A percentile compares a stretch with the other conserved stretches of the same genome.
Conservation (phyloP, 192 early-diverging fungal species). For the Phycomyces blakesleeanus region DNA sequence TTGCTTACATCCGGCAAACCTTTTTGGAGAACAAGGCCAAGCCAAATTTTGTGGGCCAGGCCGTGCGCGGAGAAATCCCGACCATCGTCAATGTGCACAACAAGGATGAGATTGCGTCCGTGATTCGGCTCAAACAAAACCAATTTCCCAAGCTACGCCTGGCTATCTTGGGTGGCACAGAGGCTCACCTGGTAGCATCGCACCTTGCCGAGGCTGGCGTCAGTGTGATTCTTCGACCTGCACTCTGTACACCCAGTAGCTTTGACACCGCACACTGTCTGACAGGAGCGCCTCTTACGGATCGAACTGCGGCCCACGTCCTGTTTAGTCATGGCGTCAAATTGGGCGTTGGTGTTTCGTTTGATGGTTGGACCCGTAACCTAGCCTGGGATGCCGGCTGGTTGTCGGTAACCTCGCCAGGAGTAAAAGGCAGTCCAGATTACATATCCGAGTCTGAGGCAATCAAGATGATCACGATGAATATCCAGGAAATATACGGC, state of each 20-base stretch:
- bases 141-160: constrained; percentile 42
- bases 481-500: constrained; percentile 64
- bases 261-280: constrained; percentile 62
- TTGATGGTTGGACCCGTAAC: constrained; percentile 55
- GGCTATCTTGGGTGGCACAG: constrained; percentile 61
- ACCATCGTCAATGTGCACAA: constrained; percentile 44
- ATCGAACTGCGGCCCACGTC: constrained; percentile 48
- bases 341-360: constrained; percentile 48
- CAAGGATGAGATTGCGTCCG: constrained; percentile 62
- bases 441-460: constrained; percentile 56
- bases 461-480: constrained; percentile 66
- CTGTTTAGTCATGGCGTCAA: constrained; percentile 59
- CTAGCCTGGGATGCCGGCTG: constrained; percentile 80
- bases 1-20: constrained; percentile 41
- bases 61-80: constrained; percentile 48
- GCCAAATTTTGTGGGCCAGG: constrained; percentile 36
- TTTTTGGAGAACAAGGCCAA: constrained; percentile 32
- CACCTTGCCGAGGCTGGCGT: constrained; percentile 52
- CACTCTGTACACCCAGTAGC: constrained; percentile 57
- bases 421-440: constrained; percentile 14
- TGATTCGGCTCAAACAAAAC: constrained; percentile 57
- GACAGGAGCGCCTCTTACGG: constrained; percentile 48
- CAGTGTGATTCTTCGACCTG: constrained; percentile 61
- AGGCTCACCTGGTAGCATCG: constrained; percentile 60
- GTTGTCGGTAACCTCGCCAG: constrained; percentile 39